Evolutionary conservation across 108 stramenopile genomes (phyloP).

Genomic region (Nitzschia sp.): DNA sequence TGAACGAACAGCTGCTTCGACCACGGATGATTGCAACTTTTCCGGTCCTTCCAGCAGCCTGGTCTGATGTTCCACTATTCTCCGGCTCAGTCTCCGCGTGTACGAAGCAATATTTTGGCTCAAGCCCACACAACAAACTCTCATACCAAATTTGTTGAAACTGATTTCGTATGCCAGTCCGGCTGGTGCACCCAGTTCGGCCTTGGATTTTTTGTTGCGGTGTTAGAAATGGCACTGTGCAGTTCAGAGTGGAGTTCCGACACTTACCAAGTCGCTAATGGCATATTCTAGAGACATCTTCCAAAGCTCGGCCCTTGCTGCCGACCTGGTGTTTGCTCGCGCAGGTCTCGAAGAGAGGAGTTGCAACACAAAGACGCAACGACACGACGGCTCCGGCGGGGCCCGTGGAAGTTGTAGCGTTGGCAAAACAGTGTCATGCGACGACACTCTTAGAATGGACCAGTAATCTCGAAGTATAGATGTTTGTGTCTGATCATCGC

Average conservation of each 20-base stretch:
- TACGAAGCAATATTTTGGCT: conserved; percentile 75
- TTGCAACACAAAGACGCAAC: conserved; percentile 71
- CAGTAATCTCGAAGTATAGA: conserved; percentile 34
- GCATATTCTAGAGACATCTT: conserved; percentile 68
- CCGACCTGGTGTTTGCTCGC: conserved; percentile 48
- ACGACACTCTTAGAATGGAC: conserved; percentile 40
- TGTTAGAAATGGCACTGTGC: neutral
- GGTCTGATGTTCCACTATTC: conserved; percentile 64
- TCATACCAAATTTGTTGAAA: conserved; percentile 71
- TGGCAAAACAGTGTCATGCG: conserved; percentile 25
- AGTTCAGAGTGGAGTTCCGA: neutral
- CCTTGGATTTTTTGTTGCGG: neutral
- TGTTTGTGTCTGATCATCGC: neutral
- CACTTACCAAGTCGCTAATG: conserved; percentile 50
- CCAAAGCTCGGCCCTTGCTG: conserved; percentile 71
- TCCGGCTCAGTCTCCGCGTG: conserved; percentile 63
- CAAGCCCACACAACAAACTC: conserved; percentile 67
- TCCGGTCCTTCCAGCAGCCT: conserved; percentile 53
- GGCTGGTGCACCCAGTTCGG: conserved; percentile 73
- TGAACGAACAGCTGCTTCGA: conserved; percentile 37
- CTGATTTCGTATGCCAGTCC: conserved; percentile 79
- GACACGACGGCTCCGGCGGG: conserved; percentile 64
- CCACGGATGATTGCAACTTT: conserved; percentile 38
- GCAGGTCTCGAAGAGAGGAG: conserved; percentile 67
- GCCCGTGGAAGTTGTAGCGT: conserved; percentile 36